Conservation (phyloP, 1,139 yeast species). For the Kodamaea fungicola region DNA sequence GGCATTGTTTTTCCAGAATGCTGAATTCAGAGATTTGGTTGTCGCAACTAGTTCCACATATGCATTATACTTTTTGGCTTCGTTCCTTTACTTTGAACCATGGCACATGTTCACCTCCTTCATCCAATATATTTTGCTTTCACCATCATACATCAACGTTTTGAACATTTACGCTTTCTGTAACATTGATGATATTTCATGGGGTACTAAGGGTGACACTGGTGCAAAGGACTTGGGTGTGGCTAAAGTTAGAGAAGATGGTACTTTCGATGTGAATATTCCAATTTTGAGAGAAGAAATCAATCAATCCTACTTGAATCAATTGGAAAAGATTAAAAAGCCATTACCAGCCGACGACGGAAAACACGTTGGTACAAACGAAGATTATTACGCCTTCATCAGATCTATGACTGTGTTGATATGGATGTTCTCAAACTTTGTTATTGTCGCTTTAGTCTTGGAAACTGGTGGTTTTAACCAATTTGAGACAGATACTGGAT, state of each 20-base stretch:
- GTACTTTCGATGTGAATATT: conserved; percentile 62
- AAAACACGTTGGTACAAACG: conserved; percentile 42
- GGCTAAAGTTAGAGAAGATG: conserved; percentile 66
- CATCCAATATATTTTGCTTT: conserved; percentile 41
- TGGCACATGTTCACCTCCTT: conserved; percentile 54
- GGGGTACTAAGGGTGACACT: conserved; percentile 52
- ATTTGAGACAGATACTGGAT: conserved; percentile 16
- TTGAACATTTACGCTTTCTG: conserved; percentile 49
- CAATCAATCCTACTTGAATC: conserved; percentile 57
- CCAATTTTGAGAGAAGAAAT: conserved; percentile 63
- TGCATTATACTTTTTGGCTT: conserved; percentile 44
- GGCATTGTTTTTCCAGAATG: conserved; percentile 36
- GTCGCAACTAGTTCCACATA: conserved; percentile 48
- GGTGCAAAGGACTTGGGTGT: conserved; percentile 46
- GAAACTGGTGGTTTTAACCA: conserved; percentile 62
- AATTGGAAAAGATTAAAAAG: conserved; percentile 57
- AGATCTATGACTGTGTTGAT: conserved; percentile 76
- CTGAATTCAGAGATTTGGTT: conserved; percentile 46
- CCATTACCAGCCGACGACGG: conserved; percentile 27
- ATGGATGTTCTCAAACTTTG: conserved; percentile 77
- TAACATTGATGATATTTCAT: conserved; percentile 48
- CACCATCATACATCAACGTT: conserved; percentile 48
- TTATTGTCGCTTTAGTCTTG: conserved; percentile 67
- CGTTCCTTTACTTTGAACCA: conserved; percentile 47
- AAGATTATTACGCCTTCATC: conserved; percentile 75